phyloP scores from a whole-genome alignment of 108 stramenopile genomes.

The Bacterosira constricta region DNA sequence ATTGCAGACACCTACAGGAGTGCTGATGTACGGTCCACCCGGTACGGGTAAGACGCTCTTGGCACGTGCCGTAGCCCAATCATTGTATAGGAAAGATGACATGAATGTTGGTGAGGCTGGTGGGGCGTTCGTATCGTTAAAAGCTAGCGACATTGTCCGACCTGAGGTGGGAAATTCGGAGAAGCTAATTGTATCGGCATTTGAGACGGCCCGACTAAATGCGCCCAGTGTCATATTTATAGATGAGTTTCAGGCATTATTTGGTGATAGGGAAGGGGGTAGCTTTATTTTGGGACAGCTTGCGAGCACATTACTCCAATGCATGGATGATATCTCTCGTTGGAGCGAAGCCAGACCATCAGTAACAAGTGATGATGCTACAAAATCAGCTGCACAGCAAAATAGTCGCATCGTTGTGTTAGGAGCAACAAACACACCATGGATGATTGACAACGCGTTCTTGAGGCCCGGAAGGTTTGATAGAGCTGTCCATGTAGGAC shows the following conservation, averaged over 20 bases:
- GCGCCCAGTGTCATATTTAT: constrained; percentile 83
- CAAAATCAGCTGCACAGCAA: neutral
- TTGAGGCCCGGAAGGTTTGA: constrained; percentile 83
- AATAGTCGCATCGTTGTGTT: constrained; percentile 66
- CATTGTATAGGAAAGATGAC: constrained; percentile 6
- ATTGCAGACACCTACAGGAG: constrained; percentile 66
- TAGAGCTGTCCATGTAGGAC: constrained; percentile 73
- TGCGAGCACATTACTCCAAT: constrained; percentile 72
- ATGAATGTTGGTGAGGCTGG: constrained; percentile 4
- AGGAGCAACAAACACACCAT: constrained; percentile 83
- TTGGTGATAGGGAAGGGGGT: constrained; percentile 64
- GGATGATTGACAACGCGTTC: constrained; percentile 84
- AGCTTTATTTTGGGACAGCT: constrained; percentile 60
- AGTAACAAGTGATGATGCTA: neutral
- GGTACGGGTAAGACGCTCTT: constrained; percentile 86
- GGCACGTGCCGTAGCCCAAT: constrained; percentile 74
- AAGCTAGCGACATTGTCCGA: constrained; percentile 71
- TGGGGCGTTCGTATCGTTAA: constrained; percentile 78
- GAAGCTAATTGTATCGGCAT: constrained; percentile 73
- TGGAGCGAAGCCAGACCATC: constrained; percentile 56
- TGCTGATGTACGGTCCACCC: constrained; percentile 83
- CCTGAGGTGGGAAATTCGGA: constrained; percentile 82
- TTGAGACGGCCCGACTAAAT: constrained; percentile 72
- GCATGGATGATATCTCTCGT: constrained; percentile 77
- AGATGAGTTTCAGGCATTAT: constrained; percentile 87